A percentile compares a stretch with the other conserved stretches of the same genome.
These are phyloP conservation scores for Colletotrichum higginsianum DNA, from an alignment of 2,329 filamentous ascomycete species.

Conservation along the genomic window DNA sequence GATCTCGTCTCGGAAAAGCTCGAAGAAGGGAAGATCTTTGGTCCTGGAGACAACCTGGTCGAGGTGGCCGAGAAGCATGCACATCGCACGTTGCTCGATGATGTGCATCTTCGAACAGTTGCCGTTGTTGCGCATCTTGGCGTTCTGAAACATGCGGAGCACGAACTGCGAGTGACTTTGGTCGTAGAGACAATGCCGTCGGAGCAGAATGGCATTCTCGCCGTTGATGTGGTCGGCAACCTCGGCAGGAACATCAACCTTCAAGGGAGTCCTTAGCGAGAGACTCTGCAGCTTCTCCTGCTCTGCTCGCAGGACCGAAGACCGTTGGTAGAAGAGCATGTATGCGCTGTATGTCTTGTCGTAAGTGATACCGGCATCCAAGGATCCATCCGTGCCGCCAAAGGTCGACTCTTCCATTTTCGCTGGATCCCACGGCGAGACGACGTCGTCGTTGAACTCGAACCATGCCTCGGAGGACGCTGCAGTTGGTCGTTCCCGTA, in stretches of 20 bases:
- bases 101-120: constrained; percentile 58
- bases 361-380: constrained; percentile 64
- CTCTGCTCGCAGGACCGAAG: constrained; percentile 72
- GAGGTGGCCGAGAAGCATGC: constrained; percentile 74
- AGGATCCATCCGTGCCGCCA: constrained; percentile 74
- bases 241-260: constrained; percentile 60
- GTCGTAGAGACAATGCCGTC: constrained; percentile 86
- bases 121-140: constrained; percentile 64
- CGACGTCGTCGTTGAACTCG: constrained; percentile 94
- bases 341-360: constrained; percentile 91
- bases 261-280: constrained; percentile 57
- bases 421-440: constrained; percentile 80
- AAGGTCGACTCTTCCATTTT: constrained; percentile 85
- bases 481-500: constrained; percentile 80
- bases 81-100: constrained; percentile 65
- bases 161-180: constrained; percentile 79
- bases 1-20: constrained; percentile 65
- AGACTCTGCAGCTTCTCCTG: constrained; percentile 61
- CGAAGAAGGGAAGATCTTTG: constrained; percentile 77
- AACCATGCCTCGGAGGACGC: constrained; percentile 75
- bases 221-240: constrained; percentile 73
- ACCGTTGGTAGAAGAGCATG: constrained; percentile 96
- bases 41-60: constrained; percentile 82
- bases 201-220: constrained; percentile 82
- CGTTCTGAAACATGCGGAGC: constrained; percentile 70